Evolutionary conservation across 1,284 basidiomycete species (phyloP).

Genomic region (Pseudomicrostroma phylloplanum): DNA sequence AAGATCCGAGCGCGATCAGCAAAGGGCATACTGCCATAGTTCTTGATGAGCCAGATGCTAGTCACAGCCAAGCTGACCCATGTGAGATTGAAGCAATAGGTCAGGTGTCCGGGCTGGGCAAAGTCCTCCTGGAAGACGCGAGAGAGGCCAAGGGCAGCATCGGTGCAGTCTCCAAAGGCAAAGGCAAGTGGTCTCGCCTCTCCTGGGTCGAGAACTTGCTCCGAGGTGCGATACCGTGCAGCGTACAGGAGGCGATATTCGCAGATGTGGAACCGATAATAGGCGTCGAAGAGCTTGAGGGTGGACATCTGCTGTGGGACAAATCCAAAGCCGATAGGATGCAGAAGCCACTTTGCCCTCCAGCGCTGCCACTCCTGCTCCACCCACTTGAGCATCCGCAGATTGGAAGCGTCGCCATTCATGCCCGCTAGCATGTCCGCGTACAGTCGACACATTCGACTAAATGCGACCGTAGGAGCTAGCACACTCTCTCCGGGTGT

Average conservation of each 20-base stretch:
- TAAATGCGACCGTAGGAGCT: background rate
- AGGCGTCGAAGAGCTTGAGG: conserved; percentile 1
- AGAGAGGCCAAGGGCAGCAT: background rate
- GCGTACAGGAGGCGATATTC: background rate
- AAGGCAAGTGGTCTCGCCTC: background rate
- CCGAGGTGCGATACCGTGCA: background rate
- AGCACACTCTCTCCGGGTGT: background rate
- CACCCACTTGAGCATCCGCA: conserved; percentile 1
- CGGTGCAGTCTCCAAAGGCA: conserved; percentile 1
- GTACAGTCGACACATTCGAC: background rate
- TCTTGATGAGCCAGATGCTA: background rate
- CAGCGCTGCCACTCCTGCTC: conserved; percentile 2
- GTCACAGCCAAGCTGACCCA: conserved; percentile 3
- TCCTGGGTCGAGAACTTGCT: background rate
- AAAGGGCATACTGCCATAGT: background rate
- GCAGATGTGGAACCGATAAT: conserved; percentile 2
- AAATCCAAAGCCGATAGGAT: background rate
- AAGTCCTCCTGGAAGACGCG: conserved; percentile 3
- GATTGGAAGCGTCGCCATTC: background rate
- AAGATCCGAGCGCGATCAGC: background rate
- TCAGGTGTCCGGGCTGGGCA: background rate
- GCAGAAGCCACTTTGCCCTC: background rate
- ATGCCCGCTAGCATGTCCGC: background rate
- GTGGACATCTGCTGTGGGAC: conserved; percentile 1
- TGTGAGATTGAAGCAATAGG: conserved; percentile 1